phyloP scores from a whole-genome alignment of 73 alveolate genomes.

The Paramecium primaurelia region DNA sequence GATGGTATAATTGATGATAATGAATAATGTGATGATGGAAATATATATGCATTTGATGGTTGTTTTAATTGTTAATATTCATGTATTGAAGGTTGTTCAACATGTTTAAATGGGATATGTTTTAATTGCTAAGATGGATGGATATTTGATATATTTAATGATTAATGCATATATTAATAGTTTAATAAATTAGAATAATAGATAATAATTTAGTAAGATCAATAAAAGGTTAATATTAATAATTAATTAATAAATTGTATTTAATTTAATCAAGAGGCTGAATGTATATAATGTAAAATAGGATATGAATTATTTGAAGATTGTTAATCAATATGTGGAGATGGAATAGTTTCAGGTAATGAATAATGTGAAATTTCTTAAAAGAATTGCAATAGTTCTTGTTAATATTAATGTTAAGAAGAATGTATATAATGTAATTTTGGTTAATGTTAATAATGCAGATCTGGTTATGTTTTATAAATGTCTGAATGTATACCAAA shows the following conservation, averaged over 20 bases:
- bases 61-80: not conserved
- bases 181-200: not conserved
- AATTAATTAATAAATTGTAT: not conserved
- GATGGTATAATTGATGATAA: not conserved
- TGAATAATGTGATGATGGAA: slow-evolving; percentile 7
- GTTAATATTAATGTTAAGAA: not conserved
- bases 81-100: not conserved
- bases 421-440: not conserved
- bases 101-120: not conserved
- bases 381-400: not conserved
- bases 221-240: not conserved
- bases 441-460: not conserved
- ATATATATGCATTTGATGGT: not conserved
- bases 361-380: not conserved
- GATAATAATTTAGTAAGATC: not conserved
- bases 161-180: not conserved
- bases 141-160: not conserved
- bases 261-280: not conserved
- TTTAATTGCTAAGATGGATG: not conserved
- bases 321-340: not conserved
- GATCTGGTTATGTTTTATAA: not conserved
- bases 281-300: not conserved
- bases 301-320: not conserved
- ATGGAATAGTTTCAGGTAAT: not conserved
- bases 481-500: not conserved